Conservation (phyloP, 345 rosid genomes). For the Lepidium aucheri region DNA sequence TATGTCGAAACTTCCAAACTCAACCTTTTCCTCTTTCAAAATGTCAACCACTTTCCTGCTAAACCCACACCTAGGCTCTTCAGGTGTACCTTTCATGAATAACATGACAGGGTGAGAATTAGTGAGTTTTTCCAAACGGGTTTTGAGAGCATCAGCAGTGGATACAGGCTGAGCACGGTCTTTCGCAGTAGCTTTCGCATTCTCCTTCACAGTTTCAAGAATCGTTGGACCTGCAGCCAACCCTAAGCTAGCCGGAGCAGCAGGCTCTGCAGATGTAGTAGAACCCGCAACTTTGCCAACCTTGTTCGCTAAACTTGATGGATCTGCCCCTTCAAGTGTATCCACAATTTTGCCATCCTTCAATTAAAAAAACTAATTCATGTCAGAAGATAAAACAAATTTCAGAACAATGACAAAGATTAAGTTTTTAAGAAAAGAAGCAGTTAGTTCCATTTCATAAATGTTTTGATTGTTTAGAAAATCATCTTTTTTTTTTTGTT, state of each 20-base stretch:
- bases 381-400: background rate
- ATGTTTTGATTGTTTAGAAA: background rate
- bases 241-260: conserved; percentile 98
- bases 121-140: conserved; percentile 52
- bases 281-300: conserved; percentile 70
- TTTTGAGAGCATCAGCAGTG: conserved; percentile 28
- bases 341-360: conserved; percentile 82
- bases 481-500: background rate
- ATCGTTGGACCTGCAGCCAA: conserved; percentile 83
- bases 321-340: conserved; percentile 92
- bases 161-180: conserved; percentile 35
- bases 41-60: conserved; percentile 70
- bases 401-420: no score
- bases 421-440: no score
- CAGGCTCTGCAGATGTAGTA: conserved; percentile 58
- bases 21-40: conserved; percentile 66
- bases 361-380: background rate
- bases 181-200: conserved; percentile 45
- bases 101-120: conserved; percentile 75
- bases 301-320: conserved; percentile 92
- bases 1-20: conserved; percentile 81
- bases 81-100: conserved; percentile 89
- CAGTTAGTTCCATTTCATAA: background rate
- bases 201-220: conserved; percentile 68
- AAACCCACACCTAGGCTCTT: conserved; percentile 86